phyloP scores from a whole-genome alignment of 2,329 filamentous ascomycete genomes.

The Alternaria viburni region DNA sequence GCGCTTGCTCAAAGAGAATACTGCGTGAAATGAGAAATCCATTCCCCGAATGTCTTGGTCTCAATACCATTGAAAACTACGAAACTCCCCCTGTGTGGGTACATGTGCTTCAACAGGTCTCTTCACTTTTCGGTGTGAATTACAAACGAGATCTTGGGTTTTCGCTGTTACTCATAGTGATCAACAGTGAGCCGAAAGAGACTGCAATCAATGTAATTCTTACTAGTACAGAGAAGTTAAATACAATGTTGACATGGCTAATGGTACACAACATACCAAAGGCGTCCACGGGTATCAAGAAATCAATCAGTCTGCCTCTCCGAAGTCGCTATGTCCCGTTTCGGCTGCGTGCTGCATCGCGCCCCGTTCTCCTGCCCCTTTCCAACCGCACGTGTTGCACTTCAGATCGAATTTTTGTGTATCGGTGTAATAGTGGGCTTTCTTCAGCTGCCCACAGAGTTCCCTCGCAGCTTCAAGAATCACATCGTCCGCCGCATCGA shows the following conservation, averaged over 20 bases:
- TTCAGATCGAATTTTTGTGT: slow-evolving; percentile 78
- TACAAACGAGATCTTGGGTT: neutral
- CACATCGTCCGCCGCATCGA: slow-evolving; percentile 64
- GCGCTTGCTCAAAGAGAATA: neutral
- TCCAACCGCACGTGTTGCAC: slow-evolving; percentile 76
- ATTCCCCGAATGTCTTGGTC: neutral
- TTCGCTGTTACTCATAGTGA: neutral
- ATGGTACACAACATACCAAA: neutral
- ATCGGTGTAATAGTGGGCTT: slow-evolving; percentile 86
- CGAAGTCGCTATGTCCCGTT: slow-evolving; percentile 56
- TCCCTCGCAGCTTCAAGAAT: slow-evolving; percentile 64
- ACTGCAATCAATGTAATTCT: neutral
- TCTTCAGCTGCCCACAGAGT: slow-evolving; percentile 65
- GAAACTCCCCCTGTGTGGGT: neutral
- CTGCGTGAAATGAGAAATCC: neutral
- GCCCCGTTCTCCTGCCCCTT: slow-evolving; percentile 69
- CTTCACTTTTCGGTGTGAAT: neutral
- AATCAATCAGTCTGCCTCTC: slow-evolving; percentile 33
- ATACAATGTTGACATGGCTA: neutral
- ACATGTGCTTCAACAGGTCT: neutral
- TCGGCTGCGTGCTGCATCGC: slow-evolving; percentile 67
- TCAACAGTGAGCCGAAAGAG: neutral
- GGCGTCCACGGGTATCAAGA: neutral
- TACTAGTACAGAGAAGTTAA: neutral
- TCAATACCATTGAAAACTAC: neutral